Evolutionary conservation across 2,329 filamentous ascomycete species (phyloP), one percentile per base, ranked within the genome.

Genomic region (Pyrenochaeta sp.): DNA sequence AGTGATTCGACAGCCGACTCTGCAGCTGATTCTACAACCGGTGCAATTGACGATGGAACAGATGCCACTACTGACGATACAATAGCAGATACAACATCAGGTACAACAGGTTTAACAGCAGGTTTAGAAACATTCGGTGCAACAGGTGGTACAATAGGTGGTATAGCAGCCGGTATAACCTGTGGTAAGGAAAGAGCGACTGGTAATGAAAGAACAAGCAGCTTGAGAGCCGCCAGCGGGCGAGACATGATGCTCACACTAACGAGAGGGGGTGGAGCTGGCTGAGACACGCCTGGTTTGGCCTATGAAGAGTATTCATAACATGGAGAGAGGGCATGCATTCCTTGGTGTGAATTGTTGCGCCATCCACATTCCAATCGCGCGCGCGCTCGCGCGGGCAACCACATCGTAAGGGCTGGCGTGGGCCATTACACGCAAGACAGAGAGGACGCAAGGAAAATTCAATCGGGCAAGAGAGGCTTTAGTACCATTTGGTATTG

Each of bases 161-260:
- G 18, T 11, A 36, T 30, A n/a, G n/a, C n/a, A n/a, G n/a, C n/a
- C n/a, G n/a, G 44, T 24, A 52, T 7, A 9, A 21, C 22, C 24
- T 54, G 50, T 20, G 50, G 50, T 4, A 52, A 27, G 13, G 50
- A 45, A 20, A 47, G 23, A 15, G 39, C 41, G 17, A 52, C 38
- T 14, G 53, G 53, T 26, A 56, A 48, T 27, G 53, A 54, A 27
- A 51, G 34, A 29, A 58, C 36, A 5, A 58, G 52, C 37, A 58
- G 53, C 45, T 40, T 47, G 3, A 45, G 40, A 9, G 50, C 52
- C 40, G 46, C 44, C 11, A 43, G 35, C 23, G 47, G 36, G 39
- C 41, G 48, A 47, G 52, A 48, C 54, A 58, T 58, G 28, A 50
- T 58, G 49, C 44, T 44, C 47, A 48, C 47, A 36, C 51, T 41